Evolutionary conservation across 805 yeast species (phyloP).

Genomic region (Suhomyces canberraensis): DNA sequence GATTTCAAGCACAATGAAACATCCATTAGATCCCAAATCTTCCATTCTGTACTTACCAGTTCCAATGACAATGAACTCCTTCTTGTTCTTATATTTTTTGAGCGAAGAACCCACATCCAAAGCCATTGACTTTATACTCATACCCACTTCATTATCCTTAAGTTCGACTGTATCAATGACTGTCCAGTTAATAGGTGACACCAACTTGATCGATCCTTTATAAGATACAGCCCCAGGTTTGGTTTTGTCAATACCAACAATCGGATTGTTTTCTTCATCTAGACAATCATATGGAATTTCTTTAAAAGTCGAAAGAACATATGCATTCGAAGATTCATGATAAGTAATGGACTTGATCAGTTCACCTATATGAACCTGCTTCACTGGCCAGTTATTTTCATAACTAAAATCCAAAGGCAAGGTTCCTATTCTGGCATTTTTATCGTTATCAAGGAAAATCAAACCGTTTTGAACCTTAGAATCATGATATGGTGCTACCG

Average conservation of each 20-base stretch:
- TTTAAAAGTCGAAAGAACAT: conserved; percentile 56
- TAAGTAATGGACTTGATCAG: conserved; percentile 66
- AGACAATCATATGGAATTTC: conserved; percentile 59
- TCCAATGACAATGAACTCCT: conserved; percentile 76
- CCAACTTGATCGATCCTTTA: conserved; percentile 58
- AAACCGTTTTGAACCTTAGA: conserved; percentile 45
- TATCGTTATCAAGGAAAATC: conserved; percentile 66
- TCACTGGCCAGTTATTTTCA: conserved; percentile 59
- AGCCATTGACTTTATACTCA: conserved; percentile 52
- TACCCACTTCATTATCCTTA: conserved; percentile 64
- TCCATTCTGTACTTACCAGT: conserved; percentile 74
- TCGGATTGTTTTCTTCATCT: conserved; percentile 69
- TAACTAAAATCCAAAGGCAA: conserved; percentile 49
- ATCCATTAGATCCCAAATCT: conserved; percentile 76
- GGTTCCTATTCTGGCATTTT: conserved; percentile 62
- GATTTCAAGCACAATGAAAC: conserved; percentile 68
- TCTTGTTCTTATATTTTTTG: conserved; percentile 46
- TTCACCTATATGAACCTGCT: conserved; percentile 49
- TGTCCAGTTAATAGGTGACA: conserved; percentile 76
- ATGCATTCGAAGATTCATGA: conserved; percentile 63
- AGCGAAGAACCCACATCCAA: conserved; percentile 44
- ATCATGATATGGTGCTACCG: conserved; percentile 56
- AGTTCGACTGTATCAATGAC: conserved; percentile 68
- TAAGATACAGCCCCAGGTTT: conserved; percentile 55
- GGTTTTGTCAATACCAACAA: conserved; percentile 53